Conservation (phyloP, 2,329 filamentous ascomycete genomes). For the Anthostomella pinea region DNA sequence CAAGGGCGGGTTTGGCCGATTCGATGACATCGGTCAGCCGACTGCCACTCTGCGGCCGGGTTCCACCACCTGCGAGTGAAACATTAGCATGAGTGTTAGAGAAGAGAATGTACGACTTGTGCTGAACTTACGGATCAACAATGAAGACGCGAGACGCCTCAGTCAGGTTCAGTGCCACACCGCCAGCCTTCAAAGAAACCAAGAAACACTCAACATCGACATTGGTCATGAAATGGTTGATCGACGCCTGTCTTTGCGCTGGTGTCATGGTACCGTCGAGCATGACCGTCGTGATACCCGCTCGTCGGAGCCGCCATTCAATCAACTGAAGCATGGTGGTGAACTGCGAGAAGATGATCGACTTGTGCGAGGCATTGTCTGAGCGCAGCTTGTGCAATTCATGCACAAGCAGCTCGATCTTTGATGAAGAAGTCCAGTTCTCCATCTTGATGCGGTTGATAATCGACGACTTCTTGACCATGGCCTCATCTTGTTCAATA, state of each 20-base stretch:
- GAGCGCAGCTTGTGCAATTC: slow-evolving; percentile 89
- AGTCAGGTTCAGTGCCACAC: slow-evolving; percentile 91
- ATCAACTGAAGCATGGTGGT: slow-evolving; percentile 96
- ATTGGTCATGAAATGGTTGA: slow-evolving; percentile 95
- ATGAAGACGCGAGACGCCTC: slow-evolving; percentile 96
- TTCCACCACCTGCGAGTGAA: slow-evolving; percentile 85
- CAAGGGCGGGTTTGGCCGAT: slow-evolving; percentile 94
- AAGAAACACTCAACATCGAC: slow-evolving; percentile 93
- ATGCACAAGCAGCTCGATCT: slow-evolving; percentile 95
- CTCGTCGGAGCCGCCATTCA: slow-evolving; percentile 91
- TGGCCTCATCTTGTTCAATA: slow-evolving; percentile 83
- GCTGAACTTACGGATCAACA: slow-evolving; percentile 80
- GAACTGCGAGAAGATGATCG: slow-evolving; percentile 96
- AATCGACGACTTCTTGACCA: slow-evolving; percentile 92
- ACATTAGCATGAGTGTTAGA: no score
- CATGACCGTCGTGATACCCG: slow-evolving; percentile 98
- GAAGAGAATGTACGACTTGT: no score
- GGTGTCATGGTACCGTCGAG: slow-evolving; percentile 97
- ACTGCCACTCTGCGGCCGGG: slow-evolving; percentile 99
- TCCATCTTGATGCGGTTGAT: slow-evolving; percentile 99
- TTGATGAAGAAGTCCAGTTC: slow-evolving; percentile 96
- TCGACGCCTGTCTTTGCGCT: slow-evolving; percentile 85
- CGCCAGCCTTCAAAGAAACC: slow-evolving; percentile 92
- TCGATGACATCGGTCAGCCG: slow-evolving; percentile 87
- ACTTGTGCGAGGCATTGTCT: slow-evolving; percentile 91